Base-by-base conservation (phyloP, 257 asterid genomes). In the Lavandula angustifolia region DNA sequence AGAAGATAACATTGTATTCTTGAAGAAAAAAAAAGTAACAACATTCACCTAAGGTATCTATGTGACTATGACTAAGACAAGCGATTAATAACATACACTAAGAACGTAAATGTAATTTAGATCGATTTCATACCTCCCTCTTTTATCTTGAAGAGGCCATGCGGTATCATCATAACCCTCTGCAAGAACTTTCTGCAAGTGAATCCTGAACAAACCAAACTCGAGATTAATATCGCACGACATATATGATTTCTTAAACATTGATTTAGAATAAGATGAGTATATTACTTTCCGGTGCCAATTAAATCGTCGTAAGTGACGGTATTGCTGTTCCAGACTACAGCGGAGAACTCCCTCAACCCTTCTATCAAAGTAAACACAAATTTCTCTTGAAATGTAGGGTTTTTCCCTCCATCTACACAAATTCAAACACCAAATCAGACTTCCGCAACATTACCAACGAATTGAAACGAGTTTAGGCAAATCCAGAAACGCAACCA, bases 351-450 rank as follows among this genome's bases (percentile, higher is more conserved):
- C 76, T 94, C 97, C 53, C 87, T 54, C 70, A 94, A 46, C 60
- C 96, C 99, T 79, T 94, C 97, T 49, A 94, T 84, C 74, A 94
- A 73, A n/a, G 79, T 77, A 66, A 94, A 86, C 73, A 79, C 81
- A 64, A 94, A 94, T 77, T 86, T 94, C 95, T 87, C 95, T 80
- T 94, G 97, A 78, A 92, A 92, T n/a, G 87, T 88, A 13, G 97
- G 97, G 31, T 84, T 85, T 69, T 87, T 92, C 6, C 94, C 96
- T 56, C 99, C 99, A 66, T 92, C 99, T 92, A 71, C 66, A 59
- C 66, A 67, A 53, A 70, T 34, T 46, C 35, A 63, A 53, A 13
- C 49, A 49, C 14, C 13, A 38, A 29, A 11, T 42, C n/a, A 32
- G 59, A 7, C 1, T 10, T 49, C 52, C 34, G 27, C 55, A 16